Conservation (phyloP, 495 filamentous ascomycete species). For the Articulospora tetracladia region DNA sequence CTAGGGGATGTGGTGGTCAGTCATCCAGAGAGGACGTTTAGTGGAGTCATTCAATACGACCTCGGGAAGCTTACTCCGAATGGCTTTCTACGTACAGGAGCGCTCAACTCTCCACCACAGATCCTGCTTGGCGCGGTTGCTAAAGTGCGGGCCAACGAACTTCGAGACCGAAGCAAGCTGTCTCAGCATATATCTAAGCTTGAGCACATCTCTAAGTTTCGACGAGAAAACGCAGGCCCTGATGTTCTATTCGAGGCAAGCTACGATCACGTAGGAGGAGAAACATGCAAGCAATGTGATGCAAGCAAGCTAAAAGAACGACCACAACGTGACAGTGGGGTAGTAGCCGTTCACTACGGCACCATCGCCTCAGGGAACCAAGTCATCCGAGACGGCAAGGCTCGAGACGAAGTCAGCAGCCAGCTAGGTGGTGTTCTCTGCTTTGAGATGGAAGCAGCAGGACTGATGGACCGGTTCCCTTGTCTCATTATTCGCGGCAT, state of each 20-base stretch:
- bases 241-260: not conserved
- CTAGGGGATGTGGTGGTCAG: slow-evolving; percentile 23
- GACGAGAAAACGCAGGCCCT: not conserved
- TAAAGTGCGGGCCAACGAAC: not conserved
- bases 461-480: slow-evolving; percentile 33
- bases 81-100: not conserved
- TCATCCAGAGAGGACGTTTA: not conserved
- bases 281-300: not conserved
- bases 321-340: too few relatives aligned
- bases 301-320: too few relatives aligned
- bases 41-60: slow-evolving; percentile 23
- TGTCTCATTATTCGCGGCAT: slow-evolving; percentile 36
- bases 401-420: slow-evolving; percentile 4
- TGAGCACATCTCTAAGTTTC: not conserved
- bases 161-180: not conserved
- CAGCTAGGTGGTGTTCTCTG: slow-evolving; percentile 28
- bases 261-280: not conserved
- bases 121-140: not conserved
- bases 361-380: not conserved
- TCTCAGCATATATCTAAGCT: not conserved
- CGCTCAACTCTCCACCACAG: not conserved
- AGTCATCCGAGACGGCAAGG: not conserved
- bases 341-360: not conserved
- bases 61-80: slow-evolving; percentile 5
- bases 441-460: slow-evolving; percentile 48